Evolutionary conservation across 2,329 filamentous ascomycete genomes (phyloP).

Genomic region (Cadophora sp.): DNA sequence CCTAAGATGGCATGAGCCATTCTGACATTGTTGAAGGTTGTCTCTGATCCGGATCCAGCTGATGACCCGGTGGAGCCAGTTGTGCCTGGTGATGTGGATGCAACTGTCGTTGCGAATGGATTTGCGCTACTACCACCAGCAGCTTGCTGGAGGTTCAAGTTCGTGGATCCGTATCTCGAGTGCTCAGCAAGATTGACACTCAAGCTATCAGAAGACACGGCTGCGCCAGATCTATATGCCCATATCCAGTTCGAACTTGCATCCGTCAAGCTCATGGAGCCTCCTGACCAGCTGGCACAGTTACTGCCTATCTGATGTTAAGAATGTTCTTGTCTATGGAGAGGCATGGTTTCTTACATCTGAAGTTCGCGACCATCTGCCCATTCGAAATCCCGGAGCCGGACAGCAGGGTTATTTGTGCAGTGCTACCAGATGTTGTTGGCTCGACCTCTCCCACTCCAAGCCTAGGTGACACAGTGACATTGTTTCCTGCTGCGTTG

Average conservation of each 20-base stretch:
- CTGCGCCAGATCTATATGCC: conserved; percentile 52
- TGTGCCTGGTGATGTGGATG: conserved; percentile 18
- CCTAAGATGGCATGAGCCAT: conserved; percentile 63
- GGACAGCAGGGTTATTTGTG: conserved; percentile 56
- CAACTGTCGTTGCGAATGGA: conserved; percentile 34
- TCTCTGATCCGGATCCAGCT: background rate
- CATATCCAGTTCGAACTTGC: conserved; percentile 57
- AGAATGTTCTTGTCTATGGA: conserved; percentile 13
- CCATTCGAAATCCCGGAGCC: conserved; percentile 59
- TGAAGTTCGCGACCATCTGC: conserved; percentile 62
- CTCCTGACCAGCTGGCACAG: conserved; percentile 59
- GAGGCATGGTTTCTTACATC: conserved; percentile 48
- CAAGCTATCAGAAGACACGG: conserved; percentile 55
- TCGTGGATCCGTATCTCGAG: conserved; percentile 50
- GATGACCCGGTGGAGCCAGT: conserved; percentile 8
- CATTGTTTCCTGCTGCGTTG: conserved; percentile 57
- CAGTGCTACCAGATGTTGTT: conserved; percentile 46
- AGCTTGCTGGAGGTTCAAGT: conserved; percentile 55
- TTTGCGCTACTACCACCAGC: conserved; percentile 52
- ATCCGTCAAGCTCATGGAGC: conserved; percentile 56
- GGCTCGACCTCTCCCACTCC: conserved; percentile 54
- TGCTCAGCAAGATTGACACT: conserved; percentile 54
- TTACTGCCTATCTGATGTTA: conserved; percentile 50
- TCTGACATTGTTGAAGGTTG: conserved; percentile 20
- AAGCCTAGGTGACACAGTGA: conserved; percentile 61